These are phyloP conservation scores for Veloporphyrellus conicus DNA, from an alignment of 1,284 basidiomycete genomes.

Conservation along the genomic window DNA sequence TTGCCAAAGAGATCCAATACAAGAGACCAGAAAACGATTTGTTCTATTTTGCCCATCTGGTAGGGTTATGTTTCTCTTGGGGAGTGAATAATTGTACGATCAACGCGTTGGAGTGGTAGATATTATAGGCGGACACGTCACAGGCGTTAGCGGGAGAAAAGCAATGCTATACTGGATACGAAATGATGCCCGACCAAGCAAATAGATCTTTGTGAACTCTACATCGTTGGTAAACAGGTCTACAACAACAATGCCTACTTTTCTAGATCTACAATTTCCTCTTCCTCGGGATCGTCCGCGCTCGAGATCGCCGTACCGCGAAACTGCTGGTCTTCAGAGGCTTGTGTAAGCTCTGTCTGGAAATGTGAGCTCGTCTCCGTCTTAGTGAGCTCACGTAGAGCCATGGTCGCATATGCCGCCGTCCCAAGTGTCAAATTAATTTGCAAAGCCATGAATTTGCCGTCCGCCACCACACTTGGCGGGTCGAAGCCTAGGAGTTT, in stretches of 20 bases:
- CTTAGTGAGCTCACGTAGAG: slow-evolving; percentile 87
- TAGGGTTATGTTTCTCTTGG: not conserved
- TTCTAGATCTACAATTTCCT: slow-evolving; percentile 17
- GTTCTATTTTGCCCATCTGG: slow-evolving; percentile 63
- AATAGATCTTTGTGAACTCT: too few species aligned
- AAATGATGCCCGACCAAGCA: too few species aligned
- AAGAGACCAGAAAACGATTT: slow-evolving; percentile 77
- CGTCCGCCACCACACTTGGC: slow-evolving; percentile 60
- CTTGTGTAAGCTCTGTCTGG: slow-evolving; percentile 74
- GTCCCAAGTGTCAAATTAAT: slow-evolving; percentile 78
- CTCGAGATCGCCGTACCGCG: slow-evolving; percentile 44
- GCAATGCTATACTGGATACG: too few species aligned
- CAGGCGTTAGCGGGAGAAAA: too few species aligned
- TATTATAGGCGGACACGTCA: not conserved
- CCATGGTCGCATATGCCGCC: slow-evolving; percentile 94
- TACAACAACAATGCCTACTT: not conserved
- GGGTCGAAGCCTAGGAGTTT: slow-evolving; percentile 75
- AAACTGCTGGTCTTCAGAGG: slow-evolving; percentile 81
- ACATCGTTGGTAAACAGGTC: not conserved
- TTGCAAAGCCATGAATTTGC: slow-evolving; percentile 82
- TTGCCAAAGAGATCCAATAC: slow-evolving; percentile 79
- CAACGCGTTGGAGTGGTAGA: not conserved
- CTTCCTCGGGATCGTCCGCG: slow-evolving; percentile 27
- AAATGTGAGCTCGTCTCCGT: slow-evolving; percentile 87
- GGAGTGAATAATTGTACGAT: not conserved